Evolutionary conservation across 2,329 filamentous ascomycete species (phyloP).

Genomic region (Phialophora macrospora): DNA sequence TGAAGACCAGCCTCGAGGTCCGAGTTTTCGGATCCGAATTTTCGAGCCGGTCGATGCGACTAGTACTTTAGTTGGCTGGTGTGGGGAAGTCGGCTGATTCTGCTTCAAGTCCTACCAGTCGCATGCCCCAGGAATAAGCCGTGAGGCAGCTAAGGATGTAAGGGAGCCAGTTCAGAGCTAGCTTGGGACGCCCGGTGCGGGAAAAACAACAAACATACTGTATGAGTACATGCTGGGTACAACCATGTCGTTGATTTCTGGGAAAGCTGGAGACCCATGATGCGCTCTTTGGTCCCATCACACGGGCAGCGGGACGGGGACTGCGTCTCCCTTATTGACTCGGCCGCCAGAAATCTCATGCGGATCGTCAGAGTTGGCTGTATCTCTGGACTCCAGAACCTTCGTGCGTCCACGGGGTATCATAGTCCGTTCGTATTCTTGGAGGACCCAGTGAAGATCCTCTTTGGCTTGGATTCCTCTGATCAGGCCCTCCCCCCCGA

Average conservation of each 20-base stretch:
- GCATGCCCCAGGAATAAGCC: too few species aligned
- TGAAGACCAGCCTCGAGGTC: background rate
- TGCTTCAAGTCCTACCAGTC: too few species aligned
- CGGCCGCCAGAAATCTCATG: conserved; percentile 10
- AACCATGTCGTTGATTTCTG: too few species aligned
- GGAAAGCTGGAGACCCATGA: too few species aligned
- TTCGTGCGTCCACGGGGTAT: conserved; percentile 10
- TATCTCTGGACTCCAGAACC: conserved; percentile 3
- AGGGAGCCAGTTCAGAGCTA: too few species aligned
- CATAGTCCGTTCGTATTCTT: conserved; percentile 7
- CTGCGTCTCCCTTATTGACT: background rate
- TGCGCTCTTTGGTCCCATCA: background rate
- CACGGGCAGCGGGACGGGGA: background rate
- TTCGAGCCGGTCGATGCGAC: background rate
- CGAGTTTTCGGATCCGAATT: conserved; percentile 9
- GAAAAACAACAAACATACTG: too few species aligned
- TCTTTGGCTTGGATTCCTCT: conserved; percentile 1
- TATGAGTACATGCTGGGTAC: too few species aligned
- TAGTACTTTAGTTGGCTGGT: too few species aligned
- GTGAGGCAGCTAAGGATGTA: too few species aligned
- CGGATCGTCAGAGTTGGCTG: conserved; percentile 8
- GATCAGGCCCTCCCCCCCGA: conserved; percentile 15
- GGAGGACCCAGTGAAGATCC: conserved; percentile 12
- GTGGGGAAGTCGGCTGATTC: too few species aligned
- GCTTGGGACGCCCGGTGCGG: too few species aligned